phyloP scores from a whole-genome alignment of 2,329 filamentous ascomycete species.

The Xylariaceae sp. region DNA sequence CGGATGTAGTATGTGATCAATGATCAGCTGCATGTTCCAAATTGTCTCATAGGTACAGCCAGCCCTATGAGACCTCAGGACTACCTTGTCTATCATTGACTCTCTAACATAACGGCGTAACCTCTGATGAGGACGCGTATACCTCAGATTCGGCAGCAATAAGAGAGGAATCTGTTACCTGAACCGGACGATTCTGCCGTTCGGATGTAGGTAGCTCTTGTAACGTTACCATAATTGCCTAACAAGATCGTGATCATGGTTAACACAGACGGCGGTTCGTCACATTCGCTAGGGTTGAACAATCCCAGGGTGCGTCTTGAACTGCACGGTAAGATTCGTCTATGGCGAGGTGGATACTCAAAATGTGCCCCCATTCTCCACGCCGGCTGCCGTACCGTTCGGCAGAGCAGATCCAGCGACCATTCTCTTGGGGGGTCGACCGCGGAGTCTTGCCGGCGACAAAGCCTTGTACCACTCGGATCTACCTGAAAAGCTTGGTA shows the following conservation, averaged over 20 bases:
- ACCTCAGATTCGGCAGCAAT: background rate
- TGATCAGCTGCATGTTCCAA: background rate
- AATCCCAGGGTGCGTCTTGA: background rate
- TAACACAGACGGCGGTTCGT: background rate
- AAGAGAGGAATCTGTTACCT: background rate
- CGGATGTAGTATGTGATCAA: constrained; percentile 1
- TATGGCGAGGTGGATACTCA: background rate
- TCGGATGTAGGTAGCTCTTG: background rate
- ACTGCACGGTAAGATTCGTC: background rate
- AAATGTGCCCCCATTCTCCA: background rate
- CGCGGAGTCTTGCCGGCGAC: background rate
- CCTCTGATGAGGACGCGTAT: background rate
- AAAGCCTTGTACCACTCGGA: background rate
- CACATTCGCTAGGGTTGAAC: background rate
- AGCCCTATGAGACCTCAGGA: background rate
- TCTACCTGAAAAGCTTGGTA: background rate
- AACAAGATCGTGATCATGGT: background rate
- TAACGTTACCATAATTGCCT: background rate
- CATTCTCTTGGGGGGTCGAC: background rate
- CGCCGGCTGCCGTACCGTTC: background rate
- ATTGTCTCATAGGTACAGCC: background rate
- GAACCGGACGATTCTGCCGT: background rate
- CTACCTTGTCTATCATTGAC: background rate
- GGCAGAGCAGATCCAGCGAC: background rate
- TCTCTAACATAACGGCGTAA: background rate